Evolutionary conservation across 169 alveolate genomes (phyloP).

Genomic region (Plasmodium falciparum): DNA sequence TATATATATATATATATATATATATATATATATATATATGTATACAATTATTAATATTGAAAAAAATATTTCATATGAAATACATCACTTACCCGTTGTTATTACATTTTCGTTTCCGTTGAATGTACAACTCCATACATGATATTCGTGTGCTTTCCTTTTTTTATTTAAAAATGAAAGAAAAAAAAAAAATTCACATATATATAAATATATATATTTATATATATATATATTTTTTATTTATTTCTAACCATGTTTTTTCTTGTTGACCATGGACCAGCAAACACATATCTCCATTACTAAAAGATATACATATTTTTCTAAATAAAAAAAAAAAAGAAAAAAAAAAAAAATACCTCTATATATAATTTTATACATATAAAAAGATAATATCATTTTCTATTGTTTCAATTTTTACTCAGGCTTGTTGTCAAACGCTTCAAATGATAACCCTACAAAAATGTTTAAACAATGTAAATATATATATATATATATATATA

Average conservation of each 20-base stretch:
- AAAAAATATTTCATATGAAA: conserved; percentile 1
- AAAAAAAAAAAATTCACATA: background rate
- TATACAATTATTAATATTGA: background rate
- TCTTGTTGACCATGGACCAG: conserved; percentile 21
- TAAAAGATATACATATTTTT: conserved; percentile 43
- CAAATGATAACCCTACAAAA: conserved; percentile 67
- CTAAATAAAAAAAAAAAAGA: conserved; percentile 8
- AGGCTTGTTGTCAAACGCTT: conserved; percentile 33
- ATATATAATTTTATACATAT: background rate
- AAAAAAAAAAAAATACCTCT: background rate
- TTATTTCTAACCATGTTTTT: conserved; percentile 35
- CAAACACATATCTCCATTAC: conserved; percentile 68
- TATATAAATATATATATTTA: background rate
- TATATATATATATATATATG: no score
- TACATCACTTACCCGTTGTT: conserved; percentile 36
- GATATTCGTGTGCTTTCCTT: conserved; percentile 74
- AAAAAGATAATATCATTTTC: background rate
- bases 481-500: no score
- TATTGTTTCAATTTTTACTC: conserved; percentile 39
- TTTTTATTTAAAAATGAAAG: background rate
- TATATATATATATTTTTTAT: background rate
- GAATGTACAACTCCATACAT: conserved; percentile 68
- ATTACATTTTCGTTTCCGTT: conserved; percentile 46
- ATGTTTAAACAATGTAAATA: background rate
- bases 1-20: no score